These are phyloP conservation scores for Vitis cinerea DNA, from an alignment of 164 flowering plant species.

Conservation along the genomic window DNA sequence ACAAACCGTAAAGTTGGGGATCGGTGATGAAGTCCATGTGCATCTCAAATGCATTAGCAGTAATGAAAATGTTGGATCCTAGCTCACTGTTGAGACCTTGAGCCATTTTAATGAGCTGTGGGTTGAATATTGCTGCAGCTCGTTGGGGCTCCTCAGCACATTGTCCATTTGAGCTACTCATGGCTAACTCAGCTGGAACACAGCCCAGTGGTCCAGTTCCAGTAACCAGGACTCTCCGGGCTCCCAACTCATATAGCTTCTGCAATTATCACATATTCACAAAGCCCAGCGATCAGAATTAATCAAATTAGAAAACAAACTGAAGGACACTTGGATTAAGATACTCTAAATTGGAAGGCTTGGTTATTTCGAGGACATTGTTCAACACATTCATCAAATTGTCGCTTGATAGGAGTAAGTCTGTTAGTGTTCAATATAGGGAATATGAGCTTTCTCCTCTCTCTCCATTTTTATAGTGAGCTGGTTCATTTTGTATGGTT, in stretches of 20 bases:
- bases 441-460: no score
- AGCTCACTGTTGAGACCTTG: constrained; percentile 45
- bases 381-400: no score
- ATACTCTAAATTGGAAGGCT: no score
- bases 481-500: no score
- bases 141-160: constrained; percentile 50
- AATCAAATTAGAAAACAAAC: no score
- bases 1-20: constrained; percentile 28
- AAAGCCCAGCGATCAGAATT: no score
- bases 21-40: constrained; percentile 47
- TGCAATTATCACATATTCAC: constrained; percentile 20
- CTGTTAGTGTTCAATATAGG: no score
- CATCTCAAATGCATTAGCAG: constrained; percentile 46
- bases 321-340: no score
- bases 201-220: constrained; percentile 90
- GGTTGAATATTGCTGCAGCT: constrained; percentile 63
- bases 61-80: constrained; percentile 46
- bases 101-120: constrained; percentile 48
- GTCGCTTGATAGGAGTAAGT: no score
- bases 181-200: constrained; percentile 66
- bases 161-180: constrained; percentile 44
- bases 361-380: no score
- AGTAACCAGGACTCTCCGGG: constrained; percentile 69
- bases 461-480: no score
- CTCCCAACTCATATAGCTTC: constrained; percentile 69